Evolutionary conservation across 441 rosid genomes (phyloP).

Genomic region (Euphorbia schlechtendalii): DNA sequence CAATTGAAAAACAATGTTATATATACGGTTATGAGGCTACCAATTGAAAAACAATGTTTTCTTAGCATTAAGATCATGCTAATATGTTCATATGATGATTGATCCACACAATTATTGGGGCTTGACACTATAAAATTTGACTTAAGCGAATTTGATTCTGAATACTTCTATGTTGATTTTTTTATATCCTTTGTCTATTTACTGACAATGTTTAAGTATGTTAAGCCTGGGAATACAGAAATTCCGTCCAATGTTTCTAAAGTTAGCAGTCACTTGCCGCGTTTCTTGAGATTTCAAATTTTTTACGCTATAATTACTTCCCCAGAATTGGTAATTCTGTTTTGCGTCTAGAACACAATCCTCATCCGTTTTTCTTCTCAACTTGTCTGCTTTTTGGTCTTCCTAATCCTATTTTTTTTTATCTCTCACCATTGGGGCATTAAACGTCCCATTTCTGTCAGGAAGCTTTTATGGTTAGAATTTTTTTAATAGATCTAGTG

Average conservation of each 20-base stretch:
- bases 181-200: too few relatives aligned
- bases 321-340: not conserved
- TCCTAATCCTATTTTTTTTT: not conserved
- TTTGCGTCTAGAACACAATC: not conserved
- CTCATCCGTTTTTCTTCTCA: not conserved
- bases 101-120: not conserved
- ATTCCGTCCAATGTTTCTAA: not conserved
- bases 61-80: not conserved
- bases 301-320: not conserved
- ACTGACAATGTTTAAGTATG: not conserved
- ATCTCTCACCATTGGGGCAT: not conserved
- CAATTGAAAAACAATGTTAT: too few relatives aligned
- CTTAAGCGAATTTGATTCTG: not conserved
- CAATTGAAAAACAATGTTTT: too few relatives aligned
- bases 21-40: too few relatives aligned
- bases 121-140: not conserved
- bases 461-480: not conserved
- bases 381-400: slow-evolving; percentile 4
- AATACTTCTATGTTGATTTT: not conserved
- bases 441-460: not conserved
- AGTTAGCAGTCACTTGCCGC: not conserved
- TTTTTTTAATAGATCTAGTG: not conserved
- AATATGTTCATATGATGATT: not conserved
- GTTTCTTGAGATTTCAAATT: not conserved
- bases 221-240: not conserved